Evolutionary conservation across 2,329 filamentous ascomycete species (phyloP).

Genomic region (Diaporthe citrichinensis): DNA sequence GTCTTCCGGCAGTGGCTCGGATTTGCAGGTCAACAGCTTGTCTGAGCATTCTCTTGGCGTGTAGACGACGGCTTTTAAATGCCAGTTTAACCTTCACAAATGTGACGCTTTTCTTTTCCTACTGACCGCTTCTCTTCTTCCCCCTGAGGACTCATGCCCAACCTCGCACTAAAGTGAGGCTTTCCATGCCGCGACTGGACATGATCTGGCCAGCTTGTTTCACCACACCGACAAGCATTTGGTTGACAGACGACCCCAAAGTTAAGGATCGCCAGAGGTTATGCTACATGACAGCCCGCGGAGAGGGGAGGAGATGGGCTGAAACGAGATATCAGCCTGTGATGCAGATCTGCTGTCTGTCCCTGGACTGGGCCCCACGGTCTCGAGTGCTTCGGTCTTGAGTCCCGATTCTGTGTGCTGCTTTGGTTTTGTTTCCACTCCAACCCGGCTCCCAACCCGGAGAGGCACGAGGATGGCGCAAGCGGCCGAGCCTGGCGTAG

Average conservation of each 20-base stretch:
- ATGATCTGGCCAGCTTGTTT: constrained; percentile 5
- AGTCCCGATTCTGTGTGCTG: not conserved
- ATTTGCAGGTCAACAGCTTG: not conserved
- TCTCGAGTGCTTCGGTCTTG: no score
- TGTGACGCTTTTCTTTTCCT: not conserved
- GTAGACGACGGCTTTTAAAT: not conserved
- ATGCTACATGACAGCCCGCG: constrained; percentile 5
- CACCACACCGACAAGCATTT: constrained; percentile 2
- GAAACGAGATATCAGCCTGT: constrained; percentile 7
- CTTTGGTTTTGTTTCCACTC: not conserved
- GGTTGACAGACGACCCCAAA: not conserved
- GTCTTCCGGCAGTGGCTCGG: no score
- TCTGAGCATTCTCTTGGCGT: not conserved
- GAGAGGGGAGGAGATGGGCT: constrained; percentile 7
- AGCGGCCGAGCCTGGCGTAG: no score
- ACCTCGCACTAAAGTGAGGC: not conserved
- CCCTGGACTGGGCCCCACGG: not conserved
- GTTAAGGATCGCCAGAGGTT: constrained; percentile 1
- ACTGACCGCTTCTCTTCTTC: not conserved
- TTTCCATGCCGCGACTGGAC: not conserved
- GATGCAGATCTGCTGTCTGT: constrained; percentile 2
- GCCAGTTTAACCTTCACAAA: not conserved
- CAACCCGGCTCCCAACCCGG: not conserved
- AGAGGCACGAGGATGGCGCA: not conserved
- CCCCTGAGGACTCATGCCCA: not conserved